Conservation (phyloP, 208 protist genomes). For the Crithidia thermophila region DNA sequence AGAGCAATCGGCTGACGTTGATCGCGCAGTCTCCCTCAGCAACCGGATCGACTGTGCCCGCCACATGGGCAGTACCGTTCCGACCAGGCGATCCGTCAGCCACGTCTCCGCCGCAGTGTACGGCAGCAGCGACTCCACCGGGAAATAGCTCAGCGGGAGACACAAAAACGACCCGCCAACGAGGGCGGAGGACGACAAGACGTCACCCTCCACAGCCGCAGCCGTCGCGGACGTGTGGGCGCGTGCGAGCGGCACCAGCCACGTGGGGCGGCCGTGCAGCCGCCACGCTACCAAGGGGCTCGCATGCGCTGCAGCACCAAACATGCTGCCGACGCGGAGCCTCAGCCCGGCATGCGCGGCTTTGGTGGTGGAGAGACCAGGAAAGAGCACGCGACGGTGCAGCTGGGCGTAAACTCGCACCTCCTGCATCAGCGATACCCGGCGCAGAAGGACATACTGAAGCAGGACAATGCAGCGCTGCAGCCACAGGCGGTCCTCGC, state of each 20-base stretch:
- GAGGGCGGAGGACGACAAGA: neutral
- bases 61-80: slow-evolving; percentile 17
- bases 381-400: slow-evolving; percentile 19
- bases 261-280: slow-evolving; percentile 38
- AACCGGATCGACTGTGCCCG: slow-evolving; percentile 1
- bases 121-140: slow-evolving; percentile 56
- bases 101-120: slow-evolving; percentile 48
- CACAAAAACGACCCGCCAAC: slow-evolving; percentile 33
- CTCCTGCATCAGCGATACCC: slow-evolving; percentile 53
- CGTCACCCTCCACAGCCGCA: no score
- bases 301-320: neutral
- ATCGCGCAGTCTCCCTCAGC: neutral
- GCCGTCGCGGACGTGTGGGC: neutral
- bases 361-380: no score
- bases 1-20: no score
- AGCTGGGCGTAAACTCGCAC: slow-evolving; percentile 19
- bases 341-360: neutral
- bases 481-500: slow-evolving; percentile 34
- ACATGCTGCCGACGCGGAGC: neutral
- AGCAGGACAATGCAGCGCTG: slow-evolving; percentile 32
- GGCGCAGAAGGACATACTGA: slow-evolving; percentile 47
- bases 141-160: slow-evolving; percentile 75
- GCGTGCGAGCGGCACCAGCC: slow-evolving; percentile 29
- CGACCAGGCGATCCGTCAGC: slow-evolving; percentile 38
- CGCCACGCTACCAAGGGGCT: slow-evolving; percentile 31